Evolutionary conservation across 176 grass and related monocot species (phyloP), one percentile per base, ranked within the genome.

Genomic region (Phoenix roebelenii): DNA sequence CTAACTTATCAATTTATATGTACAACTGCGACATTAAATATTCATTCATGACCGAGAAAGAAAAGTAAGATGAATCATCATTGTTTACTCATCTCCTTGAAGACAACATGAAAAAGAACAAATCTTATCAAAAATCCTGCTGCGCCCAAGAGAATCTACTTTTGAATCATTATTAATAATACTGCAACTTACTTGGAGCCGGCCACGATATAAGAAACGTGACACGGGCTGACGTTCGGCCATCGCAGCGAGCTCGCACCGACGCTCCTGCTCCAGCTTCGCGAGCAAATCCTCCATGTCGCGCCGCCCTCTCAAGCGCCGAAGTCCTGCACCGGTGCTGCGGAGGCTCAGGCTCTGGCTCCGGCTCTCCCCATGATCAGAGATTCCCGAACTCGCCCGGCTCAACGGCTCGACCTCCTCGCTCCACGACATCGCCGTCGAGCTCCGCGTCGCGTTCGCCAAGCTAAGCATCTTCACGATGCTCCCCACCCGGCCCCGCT

Each of bases 201-300:
- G 83, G 20, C 94, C 88, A 54, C 84, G 84, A 57, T 85, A 76
- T 1, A 63, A 22, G 76, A 98, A 98, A 15, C 72, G 63, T 0
- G 93, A 92, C 3, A 98, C 93, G 51, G 22, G 51, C 5, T 70
- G 93, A 1, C 69, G 79, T 7, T 92, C 78, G 17, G 76, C 70
- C 29, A 98, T 50, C 15, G 52, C 77, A 15, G 60, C 59, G 28
- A 98, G 68, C 81, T 98, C 93, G 44, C 70, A 64, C 57, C 58
- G 81, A 72, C 93, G 76, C 2, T 79, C 81, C 61, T 82, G 73
- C 0, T 83, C 87, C 81, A 92, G 83, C 51, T 53, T 75, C 20
- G 81, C 84, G 53, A 92, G 78, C 15, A 92, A 76, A 73, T 98
- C 81, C 60, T 92, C 87, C 55, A 88, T 59, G 0, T 80, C 78